These are phyloP conservation scores for Spizellomyces punctatus DNA, from an alignment of 192 early-diverging fungal genomes.

Conservation along the genomic window DNA sequence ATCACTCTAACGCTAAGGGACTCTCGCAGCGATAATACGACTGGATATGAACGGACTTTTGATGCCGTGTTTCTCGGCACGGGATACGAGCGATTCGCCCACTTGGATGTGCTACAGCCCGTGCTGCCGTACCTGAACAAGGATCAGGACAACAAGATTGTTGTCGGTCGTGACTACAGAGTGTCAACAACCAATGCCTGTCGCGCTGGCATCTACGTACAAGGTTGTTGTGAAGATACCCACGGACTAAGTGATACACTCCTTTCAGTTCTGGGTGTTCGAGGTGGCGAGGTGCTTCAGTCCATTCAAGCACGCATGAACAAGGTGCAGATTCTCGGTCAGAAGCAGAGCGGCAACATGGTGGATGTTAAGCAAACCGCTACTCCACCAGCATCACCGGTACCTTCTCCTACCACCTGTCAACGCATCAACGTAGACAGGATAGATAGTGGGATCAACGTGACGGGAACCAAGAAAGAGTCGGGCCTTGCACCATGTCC, in stretches of 20 bases:
- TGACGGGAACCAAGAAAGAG: background rate
- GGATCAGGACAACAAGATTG: background rate
- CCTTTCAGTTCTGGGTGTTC: slow-evolving; percentile 16
- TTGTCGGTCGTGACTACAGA: slow-evolving; percentile 16
- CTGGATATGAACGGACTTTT: background rate
- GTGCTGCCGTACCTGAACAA: background rate
- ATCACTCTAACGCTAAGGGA: background rate
- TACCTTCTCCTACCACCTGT: too few species aligned
- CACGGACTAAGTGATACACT: slow-evolving; percentile 33
- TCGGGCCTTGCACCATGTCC: background rate
- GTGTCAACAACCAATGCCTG: background rate
- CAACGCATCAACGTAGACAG: too few species aligned
- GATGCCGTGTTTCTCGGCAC: slow-evolving; percentile 20
- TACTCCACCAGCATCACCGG: background rate
- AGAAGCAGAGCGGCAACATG: background rate
- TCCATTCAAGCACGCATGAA: background rate
- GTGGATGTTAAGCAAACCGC: background rate
- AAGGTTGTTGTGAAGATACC: slow-evolving; percentile 32
- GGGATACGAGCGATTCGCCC: slow-evolving; percentile 11
- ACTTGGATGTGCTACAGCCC: slow-evolving; percentile 6
- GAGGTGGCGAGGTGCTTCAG: slow-evolving; percentile 15
- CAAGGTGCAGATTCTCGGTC: background rate
- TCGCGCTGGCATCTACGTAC: slow-evolving; percentile 12
- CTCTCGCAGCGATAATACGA: background rate
- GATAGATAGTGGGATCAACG: background rate